Percentiles rank a stretch among this genome's conserved stretches.
Conservation (phyloP, 1,284 basidiomycete species). For the Rhizoctonia solani region DNA sequence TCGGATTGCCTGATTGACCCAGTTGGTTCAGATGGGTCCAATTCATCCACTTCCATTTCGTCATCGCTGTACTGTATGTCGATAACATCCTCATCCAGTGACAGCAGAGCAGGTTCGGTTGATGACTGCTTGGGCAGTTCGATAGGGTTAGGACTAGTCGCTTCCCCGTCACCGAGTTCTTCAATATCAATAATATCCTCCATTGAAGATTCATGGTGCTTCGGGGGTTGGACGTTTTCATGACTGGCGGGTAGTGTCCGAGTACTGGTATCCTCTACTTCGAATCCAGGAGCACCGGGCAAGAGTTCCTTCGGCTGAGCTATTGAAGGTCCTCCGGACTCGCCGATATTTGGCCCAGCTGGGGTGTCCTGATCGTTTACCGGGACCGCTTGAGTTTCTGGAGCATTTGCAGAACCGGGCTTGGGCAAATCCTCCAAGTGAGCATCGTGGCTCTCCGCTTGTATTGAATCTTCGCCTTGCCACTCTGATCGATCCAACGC, state of each 20-base stretch:
- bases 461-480: not conserved
- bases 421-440: not conserved
- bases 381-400: no score
- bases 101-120: not conserved
- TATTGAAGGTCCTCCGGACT: not conserved
- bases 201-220: conserved; percentile 2
- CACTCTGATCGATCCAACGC: conserved; percentile 32
- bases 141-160: not conserved
- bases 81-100: conserved; percentile 1
- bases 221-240: not conserved
- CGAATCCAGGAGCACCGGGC: not conserved
- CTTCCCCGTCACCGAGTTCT: conserved; percentile 9
- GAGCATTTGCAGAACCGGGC: no score
- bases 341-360: not conserved
- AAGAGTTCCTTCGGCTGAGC: not conserved
- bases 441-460: not conserved
- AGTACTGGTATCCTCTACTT: not conserved
- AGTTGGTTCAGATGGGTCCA: not conserved
- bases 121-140: not conserved
- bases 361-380: no score
- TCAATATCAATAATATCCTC: conserved; percentile 20
- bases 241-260: not conserved
- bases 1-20: not conserved
- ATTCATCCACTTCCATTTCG: conserved; percentile 6
- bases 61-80: conserved; percentile 22